These are phyloP conservation scores for Volvariella surrecta DNA, from an alignment of 1,284 basidiomycete species.

Conservation along the genomic window DNA sequence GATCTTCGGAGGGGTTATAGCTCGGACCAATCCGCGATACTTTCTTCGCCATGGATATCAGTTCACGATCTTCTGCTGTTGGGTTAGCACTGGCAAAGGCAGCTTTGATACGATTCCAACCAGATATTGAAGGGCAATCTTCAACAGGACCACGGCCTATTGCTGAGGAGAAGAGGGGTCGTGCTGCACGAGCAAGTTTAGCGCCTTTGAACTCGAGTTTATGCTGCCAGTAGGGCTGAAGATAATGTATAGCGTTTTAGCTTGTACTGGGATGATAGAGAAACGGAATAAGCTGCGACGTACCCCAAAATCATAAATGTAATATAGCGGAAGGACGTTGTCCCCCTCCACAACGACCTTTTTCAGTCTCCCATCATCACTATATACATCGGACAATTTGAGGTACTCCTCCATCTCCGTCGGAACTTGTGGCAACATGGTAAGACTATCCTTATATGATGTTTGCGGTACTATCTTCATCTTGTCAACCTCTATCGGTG, in stretches of 20 bases:
- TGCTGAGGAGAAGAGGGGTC: no score
- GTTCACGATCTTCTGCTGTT: no score
- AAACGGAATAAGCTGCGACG: background rate
- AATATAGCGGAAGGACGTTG: conserved; percentile 6
- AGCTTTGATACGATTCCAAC: no score
- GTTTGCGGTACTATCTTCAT: no score
- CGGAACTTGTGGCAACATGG: background rate
- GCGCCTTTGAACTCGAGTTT: conserved; percentile 10
- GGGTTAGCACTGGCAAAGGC: no score
- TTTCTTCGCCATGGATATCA: no score
- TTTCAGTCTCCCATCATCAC: background rate
- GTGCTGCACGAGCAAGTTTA: conserved; percentile 6
- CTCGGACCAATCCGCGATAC: no score
- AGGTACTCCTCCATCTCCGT: background rate
- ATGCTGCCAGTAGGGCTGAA: conserved; percentile 11
- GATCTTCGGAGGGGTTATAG: no score
- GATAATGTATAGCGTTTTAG: no score
- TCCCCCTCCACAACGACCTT: background rate
- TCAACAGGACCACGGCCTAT: no score
- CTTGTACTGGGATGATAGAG: background rate
- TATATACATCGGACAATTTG: conserved; percentile 1
- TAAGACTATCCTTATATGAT: background rate
- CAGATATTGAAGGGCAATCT: no score
- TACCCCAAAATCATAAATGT: conserved; percentile 12
- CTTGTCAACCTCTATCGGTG: no score